These are phyloP conservation scores for Plenodomus lindquistii DNA, from an alignment of 2,329 filamentous ascomycete genomes.

Conservation along the genomic window DNA sequence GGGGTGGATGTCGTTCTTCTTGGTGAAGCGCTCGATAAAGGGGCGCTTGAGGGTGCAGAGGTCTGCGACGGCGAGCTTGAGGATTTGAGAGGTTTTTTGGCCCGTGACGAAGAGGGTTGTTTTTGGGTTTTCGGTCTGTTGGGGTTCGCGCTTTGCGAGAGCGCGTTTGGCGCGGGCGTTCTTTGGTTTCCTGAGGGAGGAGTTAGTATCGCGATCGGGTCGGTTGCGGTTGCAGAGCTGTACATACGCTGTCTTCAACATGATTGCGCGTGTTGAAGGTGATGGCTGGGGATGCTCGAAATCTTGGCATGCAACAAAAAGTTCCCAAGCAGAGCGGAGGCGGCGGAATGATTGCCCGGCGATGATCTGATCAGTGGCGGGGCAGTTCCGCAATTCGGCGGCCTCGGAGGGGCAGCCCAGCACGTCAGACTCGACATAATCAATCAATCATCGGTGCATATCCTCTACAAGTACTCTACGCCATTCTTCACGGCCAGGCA, in stretches of 20 bases:
- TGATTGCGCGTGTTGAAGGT: constrained; percentile 14
- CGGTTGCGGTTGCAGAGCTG: fast-evolving
- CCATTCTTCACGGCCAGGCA: too few relatives aligned
- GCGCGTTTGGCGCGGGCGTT: constrained; percentile 93
- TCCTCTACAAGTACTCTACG: not conserved
- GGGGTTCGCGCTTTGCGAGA: constrained; percentile 89
- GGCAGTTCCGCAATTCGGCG: constrained; percentile 12
- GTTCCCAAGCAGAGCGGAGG: constrained; percentile 8
- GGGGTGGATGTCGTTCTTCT: constrained; percentile 94
- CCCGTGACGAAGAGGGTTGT: constrained; percentile 87
- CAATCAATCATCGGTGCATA: not conserved
- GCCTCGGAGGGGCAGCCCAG: not conserved
- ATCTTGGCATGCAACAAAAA: constrained; percentile 24
- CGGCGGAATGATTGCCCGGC: constrained; percentile 15
- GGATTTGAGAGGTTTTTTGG: constrained; percentile 78
- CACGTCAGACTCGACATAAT: not conserved
- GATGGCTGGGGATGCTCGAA: constrained; percentile 13
- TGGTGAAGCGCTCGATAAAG: constrained; percentile 86
- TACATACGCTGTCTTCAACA: constrained; percentile 40
- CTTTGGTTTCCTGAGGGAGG: constrained; percentile 62
- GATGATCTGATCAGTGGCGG: constrained; percentile 7
- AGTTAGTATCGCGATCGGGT: constrained; percentile 1
- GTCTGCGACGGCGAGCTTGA: constrained; percentile 83
- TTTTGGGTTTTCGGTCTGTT: constrained; percentile 87
- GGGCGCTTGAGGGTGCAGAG: constrained; percentile 84